These are phyloP conservation scores for Pestalotiopsis sp. DNA, from an alignment of 2,329 filamentous ascomycete species.

Conservation along the genomic window DNA sequence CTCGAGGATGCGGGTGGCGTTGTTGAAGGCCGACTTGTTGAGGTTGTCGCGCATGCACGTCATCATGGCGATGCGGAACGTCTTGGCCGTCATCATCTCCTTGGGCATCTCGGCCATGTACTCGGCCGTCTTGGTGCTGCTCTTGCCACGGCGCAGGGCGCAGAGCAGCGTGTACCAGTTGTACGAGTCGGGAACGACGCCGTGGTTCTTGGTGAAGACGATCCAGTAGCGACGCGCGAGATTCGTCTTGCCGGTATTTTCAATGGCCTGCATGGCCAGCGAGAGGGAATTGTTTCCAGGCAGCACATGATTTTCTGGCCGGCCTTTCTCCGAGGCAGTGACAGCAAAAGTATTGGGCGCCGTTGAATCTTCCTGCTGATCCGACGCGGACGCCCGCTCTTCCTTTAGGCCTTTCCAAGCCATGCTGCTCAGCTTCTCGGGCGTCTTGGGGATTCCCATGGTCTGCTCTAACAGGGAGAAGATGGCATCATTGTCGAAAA, in stretches of 20 bases:
- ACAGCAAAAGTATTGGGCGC: not conserved
- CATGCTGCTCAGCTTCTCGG: slow-evolving; percentile 29
- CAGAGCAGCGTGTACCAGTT: slow-evolving; percentile 73
- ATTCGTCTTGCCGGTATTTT: slow-evolving; percentile 60
- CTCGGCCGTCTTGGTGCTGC: slow-evolving; percentile 63
- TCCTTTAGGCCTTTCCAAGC: slow-evolving; percentile 8
- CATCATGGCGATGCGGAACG: slow-evolving; percentile 74
- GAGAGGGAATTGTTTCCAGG: slow-evolving; percentile 66
- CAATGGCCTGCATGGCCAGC: slow-evolving; percentile 67
- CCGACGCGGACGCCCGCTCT: not conserved
- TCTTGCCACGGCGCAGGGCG: slow-evolving; percentile 65
- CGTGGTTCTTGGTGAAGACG: slow-evolving; percentile 62
- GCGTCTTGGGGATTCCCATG: slow-evolving; percentile 70
- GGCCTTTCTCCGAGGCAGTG: slow-evolving; percentile 1
- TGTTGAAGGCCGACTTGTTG: slow-evolving; percentile 69
- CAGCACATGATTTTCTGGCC: slow-evolving; percentile 39
- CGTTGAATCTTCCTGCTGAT: not conserved
- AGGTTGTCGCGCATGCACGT: slow-evolving; percentile 76
- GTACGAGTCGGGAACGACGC: slow-evolving; percentile 70
- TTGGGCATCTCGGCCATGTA: slow-evolving; percentile 60
- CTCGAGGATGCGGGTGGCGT: slow-evolving; percentile 67
- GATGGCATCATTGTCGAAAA: slow-evolving; percentile 70
- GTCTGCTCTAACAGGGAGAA: slow-evolving; percentile 80
- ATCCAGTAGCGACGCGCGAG: slow-evolving; percentile 81
- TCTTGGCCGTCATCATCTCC: slow-evolving; percentile 46